Evolutionary conservation across 306 rosid genomes (phyloP).

Genomic region (Abrus precatorius): DNA sequence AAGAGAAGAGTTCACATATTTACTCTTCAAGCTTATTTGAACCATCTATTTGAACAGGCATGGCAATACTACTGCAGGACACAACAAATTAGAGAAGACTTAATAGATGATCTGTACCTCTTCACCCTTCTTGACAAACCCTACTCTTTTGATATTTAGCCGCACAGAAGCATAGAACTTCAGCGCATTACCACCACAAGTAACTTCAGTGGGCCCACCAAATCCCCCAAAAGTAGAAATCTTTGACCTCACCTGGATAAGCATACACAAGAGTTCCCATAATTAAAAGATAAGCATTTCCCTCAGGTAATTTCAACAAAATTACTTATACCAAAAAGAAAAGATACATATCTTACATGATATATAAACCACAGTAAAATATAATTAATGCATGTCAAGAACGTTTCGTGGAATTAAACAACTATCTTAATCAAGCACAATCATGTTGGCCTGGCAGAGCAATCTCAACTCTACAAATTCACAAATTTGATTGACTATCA

Average conservation of each 20-base stretch:
- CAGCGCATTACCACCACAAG: constrained; percentile 97
- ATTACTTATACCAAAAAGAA: constrained; percentile 7
- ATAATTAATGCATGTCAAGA: constrained; percentile 19
- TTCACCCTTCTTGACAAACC: constrained; percentile 83
- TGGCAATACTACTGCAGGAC: constrained; percentile 5
- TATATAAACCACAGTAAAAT: constrained; percentile 18
- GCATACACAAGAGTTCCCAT: constrained; percentile 38
- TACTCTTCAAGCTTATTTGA: background rate
- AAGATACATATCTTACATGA: constrained; percentile 1
- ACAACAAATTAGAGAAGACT: constrained; percentile 12
- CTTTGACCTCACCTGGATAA: constrained; percentile 79
- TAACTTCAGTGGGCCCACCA: constrained; percentile 89
- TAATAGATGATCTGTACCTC: constrained; percentile 66
- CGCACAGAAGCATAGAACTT: constrained; percentile 94
- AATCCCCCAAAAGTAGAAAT: constrained; percentile 90
- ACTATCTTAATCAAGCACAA: constrained; percentile 25
- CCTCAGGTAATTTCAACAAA: constrained; percentile 26
- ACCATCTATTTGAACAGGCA: constrained; percentile 15
- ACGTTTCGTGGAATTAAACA: constrained; percentile 25
- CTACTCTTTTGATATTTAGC: constrained; percentile 75
- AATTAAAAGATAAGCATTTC: constrained; percentile 27
- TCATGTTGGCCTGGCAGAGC: constrained; percentile 18
- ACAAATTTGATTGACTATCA: constrained; percentile 1
- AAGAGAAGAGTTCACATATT: background rate
- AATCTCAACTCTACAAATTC: constrained; percentile 22